Base-by-base conservation (phyloP, 352 stramenopile species). In the Phytopythium delawarense region DNA sequence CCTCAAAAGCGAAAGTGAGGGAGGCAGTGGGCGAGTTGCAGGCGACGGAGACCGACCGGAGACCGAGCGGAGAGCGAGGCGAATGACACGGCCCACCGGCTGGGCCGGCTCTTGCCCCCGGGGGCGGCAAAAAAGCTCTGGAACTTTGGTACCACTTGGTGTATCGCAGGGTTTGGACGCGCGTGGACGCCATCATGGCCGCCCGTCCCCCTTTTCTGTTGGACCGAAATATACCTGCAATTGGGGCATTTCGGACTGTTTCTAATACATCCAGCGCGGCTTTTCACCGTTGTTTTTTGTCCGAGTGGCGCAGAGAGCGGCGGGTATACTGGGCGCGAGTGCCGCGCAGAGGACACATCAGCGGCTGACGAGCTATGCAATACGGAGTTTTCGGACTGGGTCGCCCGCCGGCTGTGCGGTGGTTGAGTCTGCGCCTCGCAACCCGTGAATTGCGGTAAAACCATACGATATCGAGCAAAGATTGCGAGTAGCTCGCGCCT, bases 1-100 rank as follows among this genome's bases (percentile, higher is more conserved):
- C 66, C 69, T 55, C 65, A 67, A 72, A 72, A 72, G 23, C 57
- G 64, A 65, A 75, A 75, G 52, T 75, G 69, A 75, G 52, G 64
- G 66, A 50, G 68, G 40, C 28, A 32, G 32, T n/a, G 53, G 49
- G 25, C 37, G 34, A 40, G 35, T 40, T 40, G 44, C 44, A 7
- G 15, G 2, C 37, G n/a, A 44, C 28, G 39, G 39, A 23, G 42
- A 48, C 20, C 42, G 20, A 32, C 20, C 6, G 15, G 44, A 50
- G 44, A n/a, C 46, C 23, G 46, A 34, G 45, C 1, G 25, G 2
- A 2, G 25, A 28, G 25, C 1, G 25, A 48, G 42, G 9, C 20
- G 42, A 7, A n/a, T n/a, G 42, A 48, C 35, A 42, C 11, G 35
- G 35, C 25, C 25, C 25, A 30, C 25, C 25, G 28, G 28, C 3